Base-by-base conservation (phyloP, 164 flowering plant genomes). In the Piper betle region DNA sequence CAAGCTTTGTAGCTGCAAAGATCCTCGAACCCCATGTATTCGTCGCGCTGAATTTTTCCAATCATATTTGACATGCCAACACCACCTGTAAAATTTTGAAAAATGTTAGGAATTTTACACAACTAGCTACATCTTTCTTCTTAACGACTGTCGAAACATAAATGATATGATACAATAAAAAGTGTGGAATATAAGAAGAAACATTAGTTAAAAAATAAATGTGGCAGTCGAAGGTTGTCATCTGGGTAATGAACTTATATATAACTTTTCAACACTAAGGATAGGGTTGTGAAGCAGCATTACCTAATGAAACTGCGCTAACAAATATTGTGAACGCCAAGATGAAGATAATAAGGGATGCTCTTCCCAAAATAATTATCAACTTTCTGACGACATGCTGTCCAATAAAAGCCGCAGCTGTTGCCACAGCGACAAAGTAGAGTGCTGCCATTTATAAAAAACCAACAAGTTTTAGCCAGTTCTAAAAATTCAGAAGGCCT, bases 1-100 rank as follows among this genome's bases (percentile, higher is more conserved):
- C 50, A 46, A 46, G 11, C 50, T n/a, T 60, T 57, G 42, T 66
- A 66, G 2, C 16, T 52, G 82, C 96, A 91, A 66, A 91, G 86
- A 71, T 91, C 78, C 62, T 87, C 96, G 39, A 91, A 88, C 56
- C 97, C 97, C 97, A 91, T 91, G 82, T 91, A 88, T 38, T 88
- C 91, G 46, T 82, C 66, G 17, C 64, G 64, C 58, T 79, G 62
- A 19, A 91, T 75, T 81, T 83, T 84, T 20, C 77, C 77, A 37
- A 91, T 77, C 91, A 84, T 88, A 71, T 83, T 81, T 33, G 79
- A 66, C 55, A 91, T 84, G 63, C 97, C 96, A 53, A 91, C 86
- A 16, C 50, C 50, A 46, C 50, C 50, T 46, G 50, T 46, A 46
- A 46, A 2, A 46, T 6, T 2, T 10, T 46, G 12, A 46, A 46